Evolutionary conservation across 176 grass and related monocot genomes (phyloP).

Genomic region (Alloteropsis semialata): DNA sequence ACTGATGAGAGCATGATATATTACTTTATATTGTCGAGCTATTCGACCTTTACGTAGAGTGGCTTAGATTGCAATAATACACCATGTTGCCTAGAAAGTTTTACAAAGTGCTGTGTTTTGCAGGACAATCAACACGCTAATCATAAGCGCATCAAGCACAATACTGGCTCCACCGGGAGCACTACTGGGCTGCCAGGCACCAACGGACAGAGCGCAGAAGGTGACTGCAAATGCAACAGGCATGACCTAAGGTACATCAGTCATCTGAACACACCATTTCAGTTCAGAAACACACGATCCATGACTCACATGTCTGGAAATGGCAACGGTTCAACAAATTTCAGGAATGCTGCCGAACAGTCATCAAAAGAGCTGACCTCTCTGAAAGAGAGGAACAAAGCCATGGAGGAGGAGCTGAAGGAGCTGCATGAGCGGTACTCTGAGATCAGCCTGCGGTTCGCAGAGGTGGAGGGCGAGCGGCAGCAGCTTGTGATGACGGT

Average conservation of each 20-base stretch:
- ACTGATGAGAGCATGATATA: constrained; percentile 18
- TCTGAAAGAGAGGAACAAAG: constrained; percentile 65
- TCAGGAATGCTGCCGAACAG: constrained; percentile 31
- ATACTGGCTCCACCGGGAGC: not conserved
- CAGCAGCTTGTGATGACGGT: constrained; percentile 98
- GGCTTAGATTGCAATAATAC: constrained; percentile 32
- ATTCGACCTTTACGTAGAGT: constrained; percentile 16
- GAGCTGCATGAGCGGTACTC: constrained; percentile 93
- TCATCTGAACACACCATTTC: not conserved
- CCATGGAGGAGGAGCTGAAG: constrained; percentile 80
- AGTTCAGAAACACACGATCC: not conserved
- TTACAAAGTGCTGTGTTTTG: constrained; percentile 25
- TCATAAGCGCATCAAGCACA: constrained; percentile 44
- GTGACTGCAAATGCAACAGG: constrained; percentile 37
- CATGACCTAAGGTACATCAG: constrained; percentile 33
- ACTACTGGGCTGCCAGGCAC: not conserved
- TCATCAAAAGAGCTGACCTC: constrained; percentile 45
- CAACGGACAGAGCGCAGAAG: constrained; percentile 1
- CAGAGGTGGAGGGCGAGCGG: constrained; percentile 94
- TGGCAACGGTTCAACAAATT: not conserved
- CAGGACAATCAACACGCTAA: constrained; percentile 42
- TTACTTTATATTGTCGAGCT: constrained; percentile 21
- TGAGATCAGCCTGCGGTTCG: constrained; percentile 89
- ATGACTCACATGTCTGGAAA: not conserved
- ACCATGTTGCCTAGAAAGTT: constrained; percentile 26